Evolutionary conservation across 2,329 filamentous ascomycete species (phyloP), one percentile per base, ranked within the genome.

Genomic region (Basipetospora chlamydospora): DNA sequence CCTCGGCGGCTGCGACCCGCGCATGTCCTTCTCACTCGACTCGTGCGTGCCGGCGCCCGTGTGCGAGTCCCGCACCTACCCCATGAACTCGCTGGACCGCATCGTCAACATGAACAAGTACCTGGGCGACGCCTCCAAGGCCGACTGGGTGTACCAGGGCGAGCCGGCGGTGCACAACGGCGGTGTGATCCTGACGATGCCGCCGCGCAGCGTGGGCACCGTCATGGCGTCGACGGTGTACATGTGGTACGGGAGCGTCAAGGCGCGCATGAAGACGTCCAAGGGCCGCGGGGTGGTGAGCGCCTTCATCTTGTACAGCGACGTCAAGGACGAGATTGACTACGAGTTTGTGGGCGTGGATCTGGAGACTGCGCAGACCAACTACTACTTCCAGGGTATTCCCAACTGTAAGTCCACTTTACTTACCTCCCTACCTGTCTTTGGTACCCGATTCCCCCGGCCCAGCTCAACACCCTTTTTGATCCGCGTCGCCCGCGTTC

Each of bases 321-420:
- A 96, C 51, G 81, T 92, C 51, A 93, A 95, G 68, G 90, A 98
- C 52, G 90, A 98, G 60, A 94, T 98, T 50, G 90, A 98, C 62
- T 96, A 85, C 55, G 90, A 98, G 57, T 96, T 81, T 55, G 72
- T 98, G 38, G 90, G 90, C 45, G 71, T 71, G 30, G 83, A 95
- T 51, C 65, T 93, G 43, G 52, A 65, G 32, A 72, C 69, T 43
- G 83, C 80, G 13, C 87, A 98, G 64, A 90, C 86, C 54, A 98
- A 98, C 64, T 98, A 77, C 66, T 98, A 95, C 62, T 95, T 80
- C 63, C 87, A 95, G 62, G 90, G 90, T 52, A 79, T 95, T 44
- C 79, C 84, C 26, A 70, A 88, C 56, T 96, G 85, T 93, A 66
- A 66, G 83, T 53, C 31, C 22, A 4, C n/a, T 15, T 10, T 10